Evolutionary conservation across 2,329 filamentous ascomycete genomes (phyloP).

Genomic region (Fusarium dlaminii): DNA sequence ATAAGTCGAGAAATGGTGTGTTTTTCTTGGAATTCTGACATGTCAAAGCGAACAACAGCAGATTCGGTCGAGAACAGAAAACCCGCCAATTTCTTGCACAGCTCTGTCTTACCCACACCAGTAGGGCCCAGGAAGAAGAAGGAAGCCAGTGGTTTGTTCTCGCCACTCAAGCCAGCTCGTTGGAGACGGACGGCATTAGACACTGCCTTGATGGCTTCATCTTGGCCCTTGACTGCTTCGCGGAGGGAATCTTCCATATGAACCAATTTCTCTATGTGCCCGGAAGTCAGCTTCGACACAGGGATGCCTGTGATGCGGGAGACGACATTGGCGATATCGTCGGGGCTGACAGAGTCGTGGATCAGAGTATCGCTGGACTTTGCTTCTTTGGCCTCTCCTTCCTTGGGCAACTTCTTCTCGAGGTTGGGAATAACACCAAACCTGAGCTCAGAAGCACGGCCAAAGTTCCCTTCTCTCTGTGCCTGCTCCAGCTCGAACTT

Average conservation of each 20-base stretch:
- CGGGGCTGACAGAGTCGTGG: slow-evolving; percentile 93
- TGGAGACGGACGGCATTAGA: slow-evolving; percentile 94
- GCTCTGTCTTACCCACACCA: slow-evolving; percentile 95
- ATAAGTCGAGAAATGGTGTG: slow-evolving; percentile 95
- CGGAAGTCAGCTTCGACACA: slow-evolving; percentile 88
- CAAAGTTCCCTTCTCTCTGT: slow-evolving; percentile 89
- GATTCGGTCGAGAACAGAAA: slow-evolving; percentile 94
- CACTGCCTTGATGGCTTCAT: slow-evolving; percentile 90
- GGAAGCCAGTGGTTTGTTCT: slow-evolving; percentile 89
- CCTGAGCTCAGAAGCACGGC: slow-evolving; percentile 85
- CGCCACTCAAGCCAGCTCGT: slow-evolving; percentile 87
- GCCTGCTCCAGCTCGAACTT: slow-evolving; percentile 87
- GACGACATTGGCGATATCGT: slow-evolving; percentile 93
- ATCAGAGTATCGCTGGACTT: slow-evolving; percentile 69
- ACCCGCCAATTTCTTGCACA: slow-evolving; percentile 93
- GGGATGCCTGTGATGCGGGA: slow-evolving; percentile 93
- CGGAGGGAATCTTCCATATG: slow-evolving; percentile 93
- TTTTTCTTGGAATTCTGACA: slow-evolving; percentile 98
- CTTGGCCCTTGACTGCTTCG: slow-evolving; percentile 87
- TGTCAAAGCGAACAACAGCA: slow-evolving; percentile 93
- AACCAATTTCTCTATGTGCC: slow-evolving; percentile 93
- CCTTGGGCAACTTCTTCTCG: slow-evolving; percentile 81
- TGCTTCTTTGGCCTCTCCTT: slow-evolving; percentile 61
- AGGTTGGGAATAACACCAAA: slow-evolving; percentile 88
- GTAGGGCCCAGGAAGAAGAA: slow-evolving; percentile 99